Evolutionary conservation across 139 green algal genomes (phyloP).

Genomic region (Tetradesmus lagerheimii): DNA sequence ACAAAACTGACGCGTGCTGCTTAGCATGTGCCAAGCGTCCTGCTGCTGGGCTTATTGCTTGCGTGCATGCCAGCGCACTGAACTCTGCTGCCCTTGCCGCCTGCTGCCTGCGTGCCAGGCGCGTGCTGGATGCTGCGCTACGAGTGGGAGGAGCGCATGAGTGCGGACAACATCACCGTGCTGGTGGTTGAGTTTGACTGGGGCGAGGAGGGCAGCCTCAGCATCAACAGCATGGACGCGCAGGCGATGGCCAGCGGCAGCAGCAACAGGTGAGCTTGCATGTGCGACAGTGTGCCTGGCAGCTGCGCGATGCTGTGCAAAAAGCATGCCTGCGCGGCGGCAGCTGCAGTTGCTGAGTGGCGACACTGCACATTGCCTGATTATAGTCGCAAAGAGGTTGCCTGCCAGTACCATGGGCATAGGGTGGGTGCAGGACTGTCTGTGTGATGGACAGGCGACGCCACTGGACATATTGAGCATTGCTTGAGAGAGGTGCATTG

Average conservation of each 20-base stretch:
- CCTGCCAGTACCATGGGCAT: too few relatives aligned
- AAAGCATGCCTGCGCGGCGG: neutral
- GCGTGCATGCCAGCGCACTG: neutral
- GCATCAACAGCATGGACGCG: conserved; percentile 15
- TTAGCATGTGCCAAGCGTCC: neutral
- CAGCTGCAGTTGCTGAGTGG: too few relatives aligned
- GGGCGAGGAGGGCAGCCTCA: conserved; percentile 27
- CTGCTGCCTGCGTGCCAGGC: conserved; percentile 33
- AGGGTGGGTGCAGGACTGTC: too few relatives aligned
- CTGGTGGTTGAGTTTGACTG: conserved; percentile 63
- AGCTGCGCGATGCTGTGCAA: neutral
- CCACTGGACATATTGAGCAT: too few relatives aligned
- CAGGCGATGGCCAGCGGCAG: neutral
- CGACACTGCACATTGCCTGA: too few relatives aligned
- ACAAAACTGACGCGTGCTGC: neutral
- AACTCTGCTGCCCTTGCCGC: neutral
- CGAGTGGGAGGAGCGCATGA: conserved; percentile 69
- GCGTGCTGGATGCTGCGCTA: conserved; percentile 63
- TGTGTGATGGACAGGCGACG: too few relatives aligned
- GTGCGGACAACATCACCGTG: conserved; percentile 68
- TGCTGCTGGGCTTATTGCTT: neutral
- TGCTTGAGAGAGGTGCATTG: too few relatives aligned
- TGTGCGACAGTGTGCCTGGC: neutral
- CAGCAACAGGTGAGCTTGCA: neutral
- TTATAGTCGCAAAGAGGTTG: too few relatives aligned